Conservation (phyloP, 495 filamentous ascomycete genomes). For the Penicillium soppii region DNA sequence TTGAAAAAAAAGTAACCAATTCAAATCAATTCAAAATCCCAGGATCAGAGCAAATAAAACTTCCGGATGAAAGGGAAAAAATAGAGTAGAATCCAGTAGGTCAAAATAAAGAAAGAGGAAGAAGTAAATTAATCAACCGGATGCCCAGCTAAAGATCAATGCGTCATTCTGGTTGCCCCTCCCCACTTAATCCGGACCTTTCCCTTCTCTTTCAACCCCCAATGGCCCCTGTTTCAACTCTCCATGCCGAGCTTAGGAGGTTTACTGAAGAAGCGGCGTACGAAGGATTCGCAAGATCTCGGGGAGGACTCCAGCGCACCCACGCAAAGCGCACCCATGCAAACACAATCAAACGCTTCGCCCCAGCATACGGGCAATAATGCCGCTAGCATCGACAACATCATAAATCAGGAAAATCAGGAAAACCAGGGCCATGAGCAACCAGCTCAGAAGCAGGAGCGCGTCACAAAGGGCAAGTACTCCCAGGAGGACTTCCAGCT, state of each 20-base stretch:
- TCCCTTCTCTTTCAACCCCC: conserved; percentile 3
- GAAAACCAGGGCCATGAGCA: conserved; percentile 8
- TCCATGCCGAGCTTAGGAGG: conserved; percentile 57
- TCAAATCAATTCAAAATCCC: no score
- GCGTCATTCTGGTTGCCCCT: conserved; percentile 32
- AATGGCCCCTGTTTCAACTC: conserved; percentile 14
- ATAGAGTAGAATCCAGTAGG: neutral
- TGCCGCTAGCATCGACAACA: conserved; percentile 47
- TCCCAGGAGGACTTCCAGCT: conserved; percentile 84
- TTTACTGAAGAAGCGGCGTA: conserved; percentile 96
- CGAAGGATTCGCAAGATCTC: conserved; percentile 69
- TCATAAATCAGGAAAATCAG: conserved; percentile 33
- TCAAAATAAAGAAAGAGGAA: neutral
- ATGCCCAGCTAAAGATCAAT: conserved; percentile 23
- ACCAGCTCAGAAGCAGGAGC: conserved; percentile 37
- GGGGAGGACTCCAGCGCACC: conserved; percentile 39
- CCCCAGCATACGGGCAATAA: conserved; percentile 33
- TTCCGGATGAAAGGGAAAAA: no score
- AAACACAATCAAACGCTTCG: conserved; percentile 20
- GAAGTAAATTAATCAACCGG: neutral
- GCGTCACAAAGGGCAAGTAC: conserved; percentile 97
- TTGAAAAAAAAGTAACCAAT: no score
- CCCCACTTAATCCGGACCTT: conserved; percentile 25
- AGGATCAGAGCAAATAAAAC: no score
- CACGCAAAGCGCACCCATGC: conserved; percentile 39